These are phyloP conservation scores for Fagus sylvatica DNA, from an alignment of 306 rosid species.

Conservation along the genomic window DNA sequence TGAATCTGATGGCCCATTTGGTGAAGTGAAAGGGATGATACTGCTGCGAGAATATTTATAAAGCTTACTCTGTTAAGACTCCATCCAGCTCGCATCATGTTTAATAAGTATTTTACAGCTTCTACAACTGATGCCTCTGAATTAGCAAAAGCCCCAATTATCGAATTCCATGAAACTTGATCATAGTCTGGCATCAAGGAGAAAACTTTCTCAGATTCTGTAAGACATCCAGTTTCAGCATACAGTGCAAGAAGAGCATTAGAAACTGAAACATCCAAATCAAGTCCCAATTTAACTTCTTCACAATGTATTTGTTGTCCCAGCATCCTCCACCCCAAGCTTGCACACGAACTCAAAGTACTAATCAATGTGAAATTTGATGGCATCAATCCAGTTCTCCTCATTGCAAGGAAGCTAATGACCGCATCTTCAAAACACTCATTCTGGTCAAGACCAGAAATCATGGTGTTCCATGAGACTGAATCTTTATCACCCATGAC, in stretches of 20 bases:
- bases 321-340: slow-evolving; percentile 68
- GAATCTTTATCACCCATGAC: slow-evolving; percentile 59
- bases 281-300: slow-evolving; percentile 78
- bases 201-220: slow-evolving; percentile 64
- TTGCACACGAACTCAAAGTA: slow-evolving; percentile 82
- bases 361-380: slow-evolving; percentile 85
- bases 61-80: slow-evolving; percentile 70
- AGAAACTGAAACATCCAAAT: slow-evolving; percentile 83
- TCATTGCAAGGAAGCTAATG: slow-evolving; percentile 54
- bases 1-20: slow-evolving; percentile 69
- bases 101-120: slow-evolving; percentile 58
- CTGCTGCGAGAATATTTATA: slow-evolving; percentile 67
- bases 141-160: slow-evolving; percentile 71
- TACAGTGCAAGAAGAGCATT: slow-evolving; percentile 81
- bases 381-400: slow-evolving; percentile 60
- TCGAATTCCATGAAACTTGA: slow-evolving; percentile 84
- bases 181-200: slow-evolving; percentile 71
- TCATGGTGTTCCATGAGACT: slow-evolving; percentile 84
- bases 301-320: slow-evolving; percentile 77
- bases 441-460: slow-evolving; percentile 82
- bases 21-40: slow-evolving; percentile 63
- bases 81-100: slow-evolving; percentile 81
- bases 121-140: slow-evolving; percentile 53
- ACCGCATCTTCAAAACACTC: slow-evolving; percentile 70
- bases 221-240: slow-evolving; percentile 60